Evolutionary conservation across 1,284 basidiomycete species (phyloP).

Genomic region (Ganoderma lingzhi): DNA sequence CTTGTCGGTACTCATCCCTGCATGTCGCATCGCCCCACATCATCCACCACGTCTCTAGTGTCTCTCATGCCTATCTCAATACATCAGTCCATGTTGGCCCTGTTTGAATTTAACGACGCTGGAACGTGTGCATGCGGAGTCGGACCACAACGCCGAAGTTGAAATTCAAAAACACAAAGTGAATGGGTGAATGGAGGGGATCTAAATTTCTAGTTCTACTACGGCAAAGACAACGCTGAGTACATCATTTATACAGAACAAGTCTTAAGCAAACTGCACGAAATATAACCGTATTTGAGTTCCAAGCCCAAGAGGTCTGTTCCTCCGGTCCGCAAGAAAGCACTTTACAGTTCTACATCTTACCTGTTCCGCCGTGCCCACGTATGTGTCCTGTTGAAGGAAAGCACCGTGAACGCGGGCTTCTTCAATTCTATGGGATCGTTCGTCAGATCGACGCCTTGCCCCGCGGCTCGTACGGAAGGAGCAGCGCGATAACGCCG

Average conservation of each 20-base stretch:
- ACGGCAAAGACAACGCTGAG: neutral
- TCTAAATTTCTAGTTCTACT: neutral
- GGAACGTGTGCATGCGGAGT: neutral
- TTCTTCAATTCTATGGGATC: neutral
- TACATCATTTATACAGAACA: neutral
- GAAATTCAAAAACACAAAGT: too few species aligned
- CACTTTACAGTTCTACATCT: neutral
- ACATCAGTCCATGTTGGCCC: conserved; percentile 11
- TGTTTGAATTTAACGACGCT: neutral
- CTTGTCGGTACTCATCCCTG: conserved; percentile 6
- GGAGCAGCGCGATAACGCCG: conserved; percentile 69
- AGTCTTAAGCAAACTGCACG: neutral
- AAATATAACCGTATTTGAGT: neutral
- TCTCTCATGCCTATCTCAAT: conserved; percentile 27
- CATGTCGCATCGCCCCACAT: conserved; percentile 17
- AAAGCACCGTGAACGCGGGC: neutral
- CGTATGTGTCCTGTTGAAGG: neutral
- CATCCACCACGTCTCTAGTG: conserved; percentile 7
- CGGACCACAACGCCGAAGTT: neutral
- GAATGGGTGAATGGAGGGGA: neutral
- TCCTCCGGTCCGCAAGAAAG: neutral
- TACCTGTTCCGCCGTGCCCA: neutral
- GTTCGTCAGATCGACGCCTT: conserved; percentile 56
- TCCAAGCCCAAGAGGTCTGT: neutral
- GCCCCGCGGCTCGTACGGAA: conserved; percentile 81